These are phyloP conservation scores for Pezicula neosporulosa DNA, from an alignment of 2,329 filamentous ascomycete genomes.

Conservation along the genomic window DNA sequence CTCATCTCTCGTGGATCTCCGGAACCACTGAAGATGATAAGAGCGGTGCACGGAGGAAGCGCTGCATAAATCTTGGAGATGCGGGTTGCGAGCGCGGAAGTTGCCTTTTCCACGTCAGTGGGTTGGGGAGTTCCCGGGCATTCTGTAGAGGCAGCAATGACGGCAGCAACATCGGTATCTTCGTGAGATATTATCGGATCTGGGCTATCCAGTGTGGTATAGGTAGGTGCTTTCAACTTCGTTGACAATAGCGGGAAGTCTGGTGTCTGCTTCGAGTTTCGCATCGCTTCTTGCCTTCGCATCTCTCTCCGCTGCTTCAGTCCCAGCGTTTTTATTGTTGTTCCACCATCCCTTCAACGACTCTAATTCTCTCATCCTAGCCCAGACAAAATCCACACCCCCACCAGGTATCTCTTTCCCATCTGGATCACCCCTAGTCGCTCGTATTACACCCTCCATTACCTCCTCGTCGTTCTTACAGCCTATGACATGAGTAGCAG, in stretches of 20 bases:
- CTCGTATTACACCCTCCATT: constrained; percentile 50
- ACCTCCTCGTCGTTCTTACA: constrained; percentile 60
- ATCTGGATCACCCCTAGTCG: constrained; percentile 54
- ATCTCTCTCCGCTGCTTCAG: constrained; percentile 7
- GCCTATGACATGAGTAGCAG: constrained; percentile 52
- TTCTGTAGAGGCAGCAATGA: constrained; percentile 4
- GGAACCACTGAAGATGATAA: constrained; percentile 63
- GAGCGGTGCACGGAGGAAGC: constrained; percentile 61
- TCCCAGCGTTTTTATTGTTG: constrained; percentile 36
- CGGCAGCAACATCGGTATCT: not conserved
- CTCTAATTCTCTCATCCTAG: constrained; percentile 62
- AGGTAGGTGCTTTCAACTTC: not conserved
- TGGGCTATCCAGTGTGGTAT: not conserved
- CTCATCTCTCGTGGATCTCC: constrained; percentile 67
- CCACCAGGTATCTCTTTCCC: constrained; percentile 54
- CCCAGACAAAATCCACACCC: constrained; percentile 66
- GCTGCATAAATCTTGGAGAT: constrained; percentile 53
- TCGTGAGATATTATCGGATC: not conserved
- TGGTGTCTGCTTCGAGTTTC: not conserved
- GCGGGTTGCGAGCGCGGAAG: constrained; percentile 32
- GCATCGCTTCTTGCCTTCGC: constrained; percentile 1
- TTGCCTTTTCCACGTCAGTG: constrained; percentile 6
- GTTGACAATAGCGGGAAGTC: not conserved
- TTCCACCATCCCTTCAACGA: constrained; percentile 67
- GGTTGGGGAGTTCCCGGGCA: constrained; percentile 4